Percentiles rank a stretch among this genome's conserved stretches.
Conservation (phyloP, 257 asterid species). For the Jasminum sambac region DNA sequence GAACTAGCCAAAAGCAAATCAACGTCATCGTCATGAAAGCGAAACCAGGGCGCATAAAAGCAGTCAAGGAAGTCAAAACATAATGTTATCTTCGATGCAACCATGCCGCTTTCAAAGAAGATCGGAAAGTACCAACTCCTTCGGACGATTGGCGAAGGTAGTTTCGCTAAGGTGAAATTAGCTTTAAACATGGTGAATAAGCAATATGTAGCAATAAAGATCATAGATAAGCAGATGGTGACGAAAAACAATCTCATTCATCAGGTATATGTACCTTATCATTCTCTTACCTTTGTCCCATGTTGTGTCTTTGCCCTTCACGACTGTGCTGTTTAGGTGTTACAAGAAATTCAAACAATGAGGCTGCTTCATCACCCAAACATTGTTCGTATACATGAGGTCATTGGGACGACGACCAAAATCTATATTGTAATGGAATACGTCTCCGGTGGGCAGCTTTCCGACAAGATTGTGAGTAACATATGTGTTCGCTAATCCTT, state of each 20-base stretch:
- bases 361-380: constrained; percentile 28
- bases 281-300: neutral
- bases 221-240: constrained; percentile 29
- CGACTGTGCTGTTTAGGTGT: constrained; percentile 11
- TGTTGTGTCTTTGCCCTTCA: neutral
- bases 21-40: neutral
- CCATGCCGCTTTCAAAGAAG: constrained; percentile 16
- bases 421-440: constrained; percentile 36
- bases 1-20: neutral
- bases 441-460: constrained; percentile 31
- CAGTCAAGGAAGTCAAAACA: neutral
- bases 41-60: neutral
- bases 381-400: constrained; percentile 33
- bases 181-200: constrained; percentile 27
- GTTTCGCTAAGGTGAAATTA: constrained; percentile 34
- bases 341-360: constrained; percentile 32
- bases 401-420: constrained; percentile 37
- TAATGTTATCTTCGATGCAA: neutral
- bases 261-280: constrained; percentile 20
- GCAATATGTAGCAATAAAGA: constrained; percentile 31
- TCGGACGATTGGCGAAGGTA: constrained; percentile 37
- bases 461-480: constrained; percentile 30
- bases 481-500: neutral
- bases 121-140: constrained; percentile 30
- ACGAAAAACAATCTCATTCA: constrained; percentile 22